Percentiles rank a stretch among this genome's conserved stretches.
Evolutionary conservation across 2,329 filamentous ascomycete genomes (phyloP).

Genomic region (Sarocladium strictum): DNA sequence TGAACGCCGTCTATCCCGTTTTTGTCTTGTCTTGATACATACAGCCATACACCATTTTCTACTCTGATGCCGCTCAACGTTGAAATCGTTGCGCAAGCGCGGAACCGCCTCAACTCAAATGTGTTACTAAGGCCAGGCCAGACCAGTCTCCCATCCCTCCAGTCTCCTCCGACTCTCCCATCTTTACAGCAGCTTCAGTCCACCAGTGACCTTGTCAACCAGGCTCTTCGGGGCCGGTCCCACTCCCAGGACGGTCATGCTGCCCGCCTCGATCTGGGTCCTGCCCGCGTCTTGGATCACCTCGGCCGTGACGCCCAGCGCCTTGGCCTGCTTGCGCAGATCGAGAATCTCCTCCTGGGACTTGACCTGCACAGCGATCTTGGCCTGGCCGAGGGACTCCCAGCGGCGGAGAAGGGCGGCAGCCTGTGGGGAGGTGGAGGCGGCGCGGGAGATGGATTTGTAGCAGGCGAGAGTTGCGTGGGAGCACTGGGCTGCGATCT

Average conservation of each 20-base stretch:
- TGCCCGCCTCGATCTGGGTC: conserved; percentile 92
- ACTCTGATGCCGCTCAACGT: neutral
- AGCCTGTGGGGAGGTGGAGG: conserved; percentile 47
- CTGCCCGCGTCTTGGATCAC: conserved; percentile 93
- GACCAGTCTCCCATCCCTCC: too few species aligned
- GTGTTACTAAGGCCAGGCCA: too few species aligned
- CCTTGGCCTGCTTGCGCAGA: conserved; percentile 71
- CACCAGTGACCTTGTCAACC: conserved; percentile 79
- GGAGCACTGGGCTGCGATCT: conserved; percentile 92
- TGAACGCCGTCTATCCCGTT: conserved; percentile 8
- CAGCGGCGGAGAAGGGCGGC: conserved; percentile 66
- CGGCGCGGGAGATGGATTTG: conserved; percentile 66
- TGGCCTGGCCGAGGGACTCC: conserved; percentile 83
- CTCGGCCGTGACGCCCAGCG: conserved; percentile 78
- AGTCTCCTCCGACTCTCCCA: neutral
- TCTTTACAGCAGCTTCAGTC: conserved; percentile 71
- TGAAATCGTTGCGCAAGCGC: neutral
- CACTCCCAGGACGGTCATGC: conserved; percentile 84
- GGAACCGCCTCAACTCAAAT: neutral
- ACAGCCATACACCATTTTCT: neutral
- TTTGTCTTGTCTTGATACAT: neutral
- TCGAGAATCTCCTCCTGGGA: conserved; percentile 74
- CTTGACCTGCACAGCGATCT: conserved; percentile 87
- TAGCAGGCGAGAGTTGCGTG: conserved; percentile 98
- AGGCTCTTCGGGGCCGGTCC: conserved; percentile 77